Evolutionary conservation across 2,329 filamentous ascomycete species (phyloP).

Genomic region (Colletotrichum sp.): DNA sequence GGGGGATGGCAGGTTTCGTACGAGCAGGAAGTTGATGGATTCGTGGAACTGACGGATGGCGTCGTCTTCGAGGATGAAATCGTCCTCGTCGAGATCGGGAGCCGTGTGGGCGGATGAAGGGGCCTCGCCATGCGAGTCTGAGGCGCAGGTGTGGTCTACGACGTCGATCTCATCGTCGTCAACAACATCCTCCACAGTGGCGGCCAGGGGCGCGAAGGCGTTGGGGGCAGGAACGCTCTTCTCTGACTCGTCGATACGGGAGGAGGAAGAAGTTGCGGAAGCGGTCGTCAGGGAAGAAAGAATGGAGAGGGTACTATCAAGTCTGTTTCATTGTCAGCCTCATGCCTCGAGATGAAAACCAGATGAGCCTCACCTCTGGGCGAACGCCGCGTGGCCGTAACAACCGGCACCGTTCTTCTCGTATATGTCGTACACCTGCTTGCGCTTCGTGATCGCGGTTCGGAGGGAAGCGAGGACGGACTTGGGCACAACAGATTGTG

Average conservation of each 20-base stretch:
- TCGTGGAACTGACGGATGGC: background rate
- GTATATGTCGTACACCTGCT: background rate
- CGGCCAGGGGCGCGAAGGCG: background rate
- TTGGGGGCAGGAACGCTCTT: fast-evolving
- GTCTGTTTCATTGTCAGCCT: background rate
- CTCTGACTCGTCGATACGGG: background rate
- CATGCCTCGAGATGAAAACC: background rate
- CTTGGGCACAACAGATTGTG: background rate
- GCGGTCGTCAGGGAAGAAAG: background rate
- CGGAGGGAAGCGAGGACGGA: background rate
- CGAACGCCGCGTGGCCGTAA: background rate
- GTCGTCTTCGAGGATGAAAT: background rate
- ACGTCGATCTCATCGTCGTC: background rate
- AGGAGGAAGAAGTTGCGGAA: background rate
- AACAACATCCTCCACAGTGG: background rate
- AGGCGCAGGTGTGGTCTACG: background rate
- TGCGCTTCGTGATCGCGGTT: background rate
- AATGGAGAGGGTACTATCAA: background rate
- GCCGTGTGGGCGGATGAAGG: background rate
- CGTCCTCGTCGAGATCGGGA: background rate
- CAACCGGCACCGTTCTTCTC: background rate
- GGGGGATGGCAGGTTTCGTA: background rate
- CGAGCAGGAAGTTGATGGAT: background rate
- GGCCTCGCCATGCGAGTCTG: background rate
- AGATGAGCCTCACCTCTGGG: background rate